Evolutionary conservation across 352 stramenopile genomes (phyloP), one percentile per base, ranked within the genome.

Genomic region (Pythium grandisporangium): DNA sequence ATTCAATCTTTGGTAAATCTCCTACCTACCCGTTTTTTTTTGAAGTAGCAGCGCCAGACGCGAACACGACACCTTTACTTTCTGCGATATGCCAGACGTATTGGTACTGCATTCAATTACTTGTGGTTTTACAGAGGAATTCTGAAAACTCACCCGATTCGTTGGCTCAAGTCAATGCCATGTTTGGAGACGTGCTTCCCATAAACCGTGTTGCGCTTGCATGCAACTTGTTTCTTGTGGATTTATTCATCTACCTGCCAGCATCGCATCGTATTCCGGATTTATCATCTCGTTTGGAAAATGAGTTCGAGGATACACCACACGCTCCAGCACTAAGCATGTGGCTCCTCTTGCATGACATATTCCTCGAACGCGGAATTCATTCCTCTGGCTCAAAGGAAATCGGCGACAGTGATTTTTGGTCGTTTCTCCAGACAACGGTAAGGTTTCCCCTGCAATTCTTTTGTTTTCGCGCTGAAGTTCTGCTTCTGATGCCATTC

Each of bases 21-120:
- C 62, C 62, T 40, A 42, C 60, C 1, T 90, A 90, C 44, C 63
- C 70, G 13, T 87, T 75, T 51, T 90, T 67, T 38, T 86, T 90
- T 37, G 70, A 84, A 24, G 61, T 86, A 13, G 70, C 55, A 5
- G 56, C 62, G n/a, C 58, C 48, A 30, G 47, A 58, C 41, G 52
- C 66, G 29, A 59, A 48, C 47, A 66, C 65, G 1, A 84, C 77
- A 16, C 77, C 77, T 14, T 42, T 87, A 11, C 48, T 90, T 36
- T 70, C 58, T 14, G 54, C 73, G 4, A 60, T 86, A 17, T 66
- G 55, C 16, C 67, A 51, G 6, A 67, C 66, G 37, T 87, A 74
- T 47, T 84, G 69, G 71, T 80, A 80, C 41, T 58, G 45, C 14
- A 51, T 87, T 39, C 61, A 71, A 26, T 5, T 67, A 22, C 35